Conservation (phyloP, 2,329 filamentous ascomycete genomes). For the Paracoccidioides brasiliensis region DNA sequence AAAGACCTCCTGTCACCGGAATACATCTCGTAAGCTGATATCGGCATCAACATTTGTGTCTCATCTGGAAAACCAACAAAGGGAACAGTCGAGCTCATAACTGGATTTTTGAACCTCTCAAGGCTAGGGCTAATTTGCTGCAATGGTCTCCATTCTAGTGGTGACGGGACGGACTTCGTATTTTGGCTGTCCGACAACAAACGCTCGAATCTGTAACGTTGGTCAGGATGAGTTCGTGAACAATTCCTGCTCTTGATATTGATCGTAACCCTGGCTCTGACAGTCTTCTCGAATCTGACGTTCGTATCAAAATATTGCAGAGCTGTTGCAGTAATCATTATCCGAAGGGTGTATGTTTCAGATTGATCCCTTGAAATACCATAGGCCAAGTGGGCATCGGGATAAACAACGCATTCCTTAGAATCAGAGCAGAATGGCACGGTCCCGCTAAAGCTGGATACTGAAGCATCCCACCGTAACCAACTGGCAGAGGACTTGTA, state of each 20-base stretch:
- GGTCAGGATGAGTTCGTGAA: neutral
- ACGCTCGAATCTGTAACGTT: neutral
- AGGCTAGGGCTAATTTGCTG: neutral
- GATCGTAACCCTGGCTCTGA: slow-evolving; percentile 11
- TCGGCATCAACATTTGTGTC: neutral
- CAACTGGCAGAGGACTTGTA: slow-evolving; percentile 9
- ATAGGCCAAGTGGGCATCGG: neutral
- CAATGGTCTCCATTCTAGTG: too few relatives aligned
- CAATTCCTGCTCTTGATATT: slow-evolving; percentile 1
- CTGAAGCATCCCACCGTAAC: slow-evolving; percentile 13
- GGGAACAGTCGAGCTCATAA: neutral
- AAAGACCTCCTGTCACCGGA: neutral
- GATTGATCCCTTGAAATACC: neutral
- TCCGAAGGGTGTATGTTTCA: slow-evolving; percentile 5
- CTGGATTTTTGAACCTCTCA: neutral
- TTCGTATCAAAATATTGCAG: slow-evolving; percentile 6
- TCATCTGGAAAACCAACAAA: too few relatives aligned
- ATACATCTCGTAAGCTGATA: neutral
- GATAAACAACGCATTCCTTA: neutral
- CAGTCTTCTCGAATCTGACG: slow-evolving; percentile 10
- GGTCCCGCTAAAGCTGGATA: slow-evolving; percentile 11
- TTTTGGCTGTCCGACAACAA: neutral
- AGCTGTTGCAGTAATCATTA: slow-evolving; percentile 10
- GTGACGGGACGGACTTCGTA: neutral
- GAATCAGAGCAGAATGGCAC: slow-evolving; percentile 14